Evolutionary conservation across 306 rosid species (phyloP).

Genomic region (Vigna hirtella): DNA sequence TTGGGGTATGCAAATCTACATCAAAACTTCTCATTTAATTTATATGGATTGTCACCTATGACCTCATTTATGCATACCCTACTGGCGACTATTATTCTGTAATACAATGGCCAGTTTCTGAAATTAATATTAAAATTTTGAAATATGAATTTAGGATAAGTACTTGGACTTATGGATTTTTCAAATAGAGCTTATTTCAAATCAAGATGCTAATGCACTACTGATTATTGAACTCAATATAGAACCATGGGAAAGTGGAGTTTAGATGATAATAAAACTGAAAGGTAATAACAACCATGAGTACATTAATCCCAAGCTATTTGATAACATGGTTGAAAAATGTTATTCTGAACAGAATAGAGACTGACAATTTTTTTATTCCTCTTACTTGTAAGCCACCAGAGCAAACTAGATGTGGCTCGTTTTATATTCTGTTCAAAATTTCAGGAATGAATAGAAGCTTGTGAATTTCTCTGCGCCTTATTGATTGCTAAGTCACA

Average conservation of each 20-base stretch:
- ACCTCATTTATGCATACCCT: conserved; percentile 28
- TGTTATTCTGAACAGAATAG: conserved; percentile 5
- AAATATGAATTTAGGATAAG: not conserved
- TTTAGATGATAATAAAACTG: conserved; percentile 9
- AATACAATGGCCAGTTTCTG: conserved; percentile 18
- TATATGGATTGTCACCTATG: conserved; percentile 32
- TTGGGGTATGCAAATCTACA: conserved; percentile 69
- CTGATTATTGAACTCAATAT: not conserved
- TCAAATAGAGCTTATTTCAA: conserved; percentile 13
- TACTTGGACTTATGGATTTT: conserved; percentile 11
- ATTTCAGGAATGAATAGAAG: conserved; percentile 1
- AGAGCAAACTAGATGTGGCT: conserved; percentile 12
- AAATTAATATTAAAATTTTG: conserved; percentile 19
- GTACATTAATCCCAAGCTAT: not conserved
- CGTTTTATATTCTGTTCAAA: conserved; percentile 4
- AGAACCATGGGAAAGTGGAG: conserved; percentile 7
- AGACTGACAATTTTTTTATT: conserved; percentile 17
- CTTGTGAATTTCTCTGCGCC: conserved; percentile 20
- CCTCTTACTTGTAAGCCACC: conserved; percentile 31
- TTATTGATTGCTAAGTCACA: conserved; percentile 15
- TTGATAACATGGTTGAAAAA: conserved; percentile 13
- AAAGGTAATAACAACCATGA: conserved; percentile 5
- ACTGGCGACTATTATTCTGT: conserved; percentile 25
- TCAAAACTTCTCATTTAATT: conserved; percentile 29
- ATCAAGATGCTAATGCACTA: conserved; percentile 11